Base-by-base conservation (phyloP, 148 eudicot genomes). In the Camellia japonica region DNA sequence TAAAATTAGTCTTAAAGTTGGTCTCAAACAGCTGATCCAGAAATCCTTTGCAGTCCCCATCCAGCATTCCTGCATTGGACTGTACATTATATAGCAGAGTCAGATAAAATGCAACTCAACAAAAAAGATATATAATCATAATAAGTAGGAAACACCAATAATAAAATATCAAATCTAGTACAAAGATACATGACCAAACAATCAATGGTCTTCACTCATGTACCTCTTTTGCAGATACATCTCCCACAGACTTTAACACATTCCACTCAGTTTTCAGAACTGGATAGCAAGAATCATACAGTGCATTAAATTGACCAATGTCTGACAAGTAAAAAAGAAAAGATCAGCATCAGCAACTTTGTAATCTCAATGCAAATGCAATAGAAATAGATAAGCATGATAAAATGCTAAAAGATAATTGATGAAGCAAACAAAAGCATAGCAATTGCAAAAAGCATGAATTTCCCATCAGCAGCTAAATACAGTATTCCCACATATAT, bases 241-340 rank as follows among this genome's bases (percentile, higher is more conserved):
- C 79, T 47, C 80, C 90, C 46, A 13, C 80, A 76, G 77, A 68
- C 84, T 84, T 88, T 43, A 90, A 82, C 82, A 58, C 64, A 71
- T 80, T 80, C 97, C 95, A 93, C 81, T 92, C 93, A 30, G 67
- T 77, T 85, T 76, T 79, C 7, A 96, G 85, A 80, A 89, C 78
- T 19, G 87, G 85, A 85, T 81, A 86, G 86, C 89, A 89, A 70
- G 86, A 67, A 79, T 82, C 87, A 87, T 85, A 82, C 56, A 90
- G 64, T 14, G 76, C 79, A 59, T 79, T 80, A 65, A 83, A 81
- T 61, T 49, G 80, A 76, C 73, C 68, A 82, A 18, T 66, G 78
- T 84, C 90, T 86, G 81, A 74, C 72, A 81, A 13, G 23, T 52
- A 47, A 54, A 80, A 15, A 13, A 16, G 41, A 70, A 62, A 70